Evolutionary conservation across 176 grass and related monocot species (phyloP).

Genomic region (Alloteropsis semialata): DNA sequence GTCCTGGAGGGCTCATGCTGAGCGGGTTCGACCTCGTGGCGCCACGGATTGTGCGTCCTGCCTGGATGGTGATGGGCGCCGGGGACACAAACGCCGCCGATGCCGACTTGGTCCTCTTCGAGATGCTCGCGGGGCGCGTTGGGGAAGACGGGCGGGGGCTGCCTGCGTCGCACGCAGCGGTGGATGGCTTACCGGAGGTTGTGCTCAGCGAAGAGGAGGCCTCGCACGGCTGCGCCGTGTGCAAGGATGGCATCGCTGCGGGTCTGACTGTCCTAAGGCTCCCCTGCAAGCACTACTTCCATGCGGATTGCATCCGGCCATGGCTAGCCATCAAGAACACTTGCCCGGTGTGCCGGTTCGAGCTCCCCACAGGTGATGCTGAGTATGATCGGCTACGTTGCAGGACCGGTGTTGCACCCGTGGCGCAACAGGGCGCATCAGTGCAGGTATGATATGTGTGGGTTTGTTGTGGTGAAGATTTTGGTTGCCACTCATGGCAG

Average conservation of each 20-base stretch:
- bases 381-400: conserved; percentile 26
- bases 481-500: background rate
- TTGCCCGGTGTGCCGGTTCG: conserved; percentile 63
- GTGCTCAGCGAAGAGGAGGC: conserved; percentile 27
- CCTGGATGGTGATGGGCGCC: background rate
- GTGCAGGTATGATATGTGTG: conserved; percentile 34
- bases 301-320: conserved; percentile 54
- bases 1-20: conserved; percentile 6
- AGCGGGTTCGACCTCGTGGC: background rate
- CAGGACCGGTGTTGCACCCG: background rate
- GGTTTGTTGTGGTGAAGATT: background rate
- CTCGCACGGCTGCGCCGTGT: conserved; percentile 43
- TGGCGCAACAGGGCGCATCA: background rate
- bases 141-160: background rate
- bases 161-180: conserved; percentile 34
- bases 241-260: conserved; percentile 43
- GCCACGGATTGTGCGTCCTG: background rate
- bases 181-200: conserved; percentile 43
- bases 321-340: conserved; percentile 70
- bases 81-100: background rate
- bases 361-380: conserved; percentile 50
- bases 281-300: conserved; percentile 73
- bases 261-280: conserved; percentile 30
- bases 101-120: background rate
- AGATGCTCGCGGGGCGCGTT: background rate